phyloP scores from a whole-genome alignment of 106 monocot species.

The Platanthera zijinensis region DNA sequence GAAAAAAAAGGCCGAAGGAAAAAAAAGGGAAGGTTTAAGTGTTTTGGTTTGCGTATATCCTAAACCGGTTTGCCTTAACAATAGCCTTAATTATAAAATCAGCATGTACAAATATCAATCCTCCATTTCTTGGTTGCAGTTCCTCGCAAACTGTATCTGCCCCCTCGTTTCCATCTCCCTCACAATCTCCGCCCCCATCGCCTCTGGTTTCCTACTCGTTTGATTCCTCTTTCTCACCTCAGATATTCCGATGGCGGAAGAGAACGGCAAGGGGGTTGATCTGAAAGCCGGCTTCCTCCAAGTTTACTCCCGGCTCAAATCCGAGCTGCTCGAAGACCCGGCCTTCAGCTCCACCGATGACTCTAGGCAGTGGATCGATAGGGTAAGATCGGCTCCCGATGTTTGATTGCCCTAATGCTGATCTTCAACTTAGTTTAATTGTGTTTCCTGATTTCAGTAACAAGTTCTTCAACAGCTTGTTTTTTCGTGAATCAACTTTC shows the following conservation, averaged over 20 bases:
- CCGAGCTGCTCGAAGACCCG: conserved; percentile 71
- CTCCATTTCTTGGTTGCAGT: no score
- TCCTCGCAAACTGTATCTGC: no score
- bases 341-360: conserved; percentile 93
- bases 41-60: no score
- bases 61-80: no score
- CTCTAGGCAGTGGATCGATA: conserved; percentile 66
- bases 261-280: conserved; percentile 22
- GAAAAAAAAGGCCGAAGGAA: no score
- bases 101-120: no score
- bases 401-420: background rate
- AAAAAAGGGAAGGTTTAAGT: no score
- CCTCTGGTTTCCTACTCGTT: background rate
- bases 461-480: background rate
- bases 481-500: background rate
- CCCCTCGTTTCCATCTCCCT: no score
- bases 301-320: conserved; percentile 66
- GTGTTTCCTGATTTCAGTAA: background rate
- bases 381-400: conserved; percentile 25
- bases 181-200: no score
- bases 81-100: no score
- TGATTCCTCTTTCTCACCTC: background rate
- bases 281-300: conserved; percentile 39
- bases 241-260: conserved; percentile 12
- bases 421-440: background rate